These are phyloP conservation scores for Plectosphaerella cucumerina DNA, from an alignment of 2,329 filamentous ascomycete species.

Conservation along the genomic window DNA sequence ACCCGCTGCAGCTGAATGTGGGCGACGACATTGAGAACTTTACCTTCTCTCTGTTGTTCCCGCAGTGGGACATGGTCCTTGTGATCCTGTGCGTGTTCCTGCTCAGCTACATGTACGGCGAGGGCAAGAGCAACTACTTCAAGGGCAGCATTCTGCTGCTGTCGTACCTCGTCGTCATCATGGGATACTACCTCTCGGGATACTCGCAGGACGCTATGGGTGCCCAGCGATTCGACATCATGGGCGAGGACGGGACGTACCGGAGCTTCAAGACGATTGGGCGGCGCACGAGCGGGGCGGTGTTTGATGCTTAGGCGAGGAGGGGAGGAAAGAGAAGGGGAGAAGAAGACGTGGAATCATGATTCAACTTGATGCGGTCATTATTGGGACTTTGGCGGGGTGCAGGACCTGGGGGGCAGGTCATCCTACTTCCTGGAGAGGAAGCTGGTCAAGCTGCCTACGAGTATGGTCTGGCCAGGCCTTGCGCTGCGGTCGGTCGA, in stretches of 20 bases:
- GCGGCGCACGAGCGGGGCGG: slow-evolving; percentile 32
- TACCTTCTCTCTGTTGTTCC: slow-evolving; percentile 86
- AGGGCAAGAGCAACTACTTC: slow-evolving; percentile 99
- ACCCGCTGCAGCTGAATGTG: slow-evolving; percentile 40
- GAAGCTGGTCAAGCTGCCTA: too few relatives aligned
- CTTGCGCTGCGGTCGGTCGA: too few relatives aligned
- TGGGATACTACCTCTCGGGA: slow-evolving; percentile 84
- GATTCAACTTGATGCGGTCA: too few relatives aligned
- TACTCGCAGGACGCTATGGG: slow-evolving; percentile 40
- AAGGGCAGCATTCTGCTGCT: slow-evolving; percentile 94
- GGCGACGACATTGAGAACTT: slow-evolving; percentile 34
- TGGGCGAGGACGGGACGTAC: slow-evolving; percentile 46
- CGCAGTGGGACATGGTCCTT: slow-evolving; percentile 98
- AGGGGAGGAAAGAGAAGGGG: too few relatives aligned
- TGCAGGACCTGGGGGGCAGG: too few relatives aligned
- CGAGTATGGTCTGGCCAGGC: too few relatives aligned
- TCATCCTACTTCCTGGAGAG: too few relatives aligned
- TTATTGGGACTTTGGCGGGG: too few relatives aligned
- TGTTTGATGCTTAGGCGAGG: slow-evolving; percentile 15
- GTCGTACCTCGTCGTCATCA: slow-evolving; percentile 86
- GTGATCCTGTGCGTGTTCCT: slow-evolving; percentile 95
- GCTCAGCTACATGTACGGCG: slow-evolving; percentile 94
- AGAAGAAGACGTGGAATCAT: background rate
- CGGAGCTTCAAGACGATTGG: slow-evolving; percentile 52
- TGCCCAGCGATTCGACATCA: slow-evolving; percentile 47